A percentile compares a stretch with the other conserved stretches of the same genome.
Evolutionary conservation across 1,284 basidiomycete species (phyloP).

Genomic region (Earliella scabrosa): DNA sequence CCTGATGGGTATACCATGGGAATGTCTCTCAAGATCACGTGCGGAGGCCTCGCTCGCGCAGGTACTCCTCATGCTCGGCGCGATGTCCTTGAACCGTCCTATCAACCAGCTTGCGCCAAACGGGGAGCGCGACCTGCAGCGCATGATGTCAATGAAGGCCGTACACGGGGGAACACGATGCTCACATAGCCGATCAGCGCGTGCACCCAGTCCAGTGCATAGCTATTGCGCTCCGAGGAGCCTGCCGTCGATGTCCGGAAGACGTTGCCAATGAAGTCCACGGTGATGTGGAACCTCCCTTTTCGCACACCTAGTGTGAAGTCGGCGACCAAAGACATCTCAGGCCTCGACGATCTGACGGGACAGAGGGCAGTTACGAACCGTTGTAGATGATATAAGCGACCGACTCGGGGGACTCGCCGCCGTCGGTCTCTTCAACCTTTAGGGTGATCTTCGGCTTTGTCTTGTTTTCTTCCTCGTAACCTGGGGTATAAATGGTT

Average conservation of each 20-base stretch:
- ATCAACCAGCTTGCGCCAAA: constrained; percentile 57
- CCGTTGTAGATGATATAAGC: constrained; percentile 45
- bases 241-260: constrained; percentile 77
- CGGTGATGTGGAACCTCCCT: constrained; percentile 79
- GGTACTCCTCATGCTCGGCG: constrained; percentile 1
- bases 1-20: no score
- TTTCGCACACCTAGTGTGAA: constrained; percentile 75
- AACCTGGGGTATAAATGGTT: constrained; percentile 86
- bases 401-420: constrained; percentile 68
- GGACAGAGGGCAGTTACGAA: neutral
- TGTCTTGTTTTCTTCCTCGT: constrained; percentile 77
- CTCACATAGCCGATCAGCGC: constrained; percentile 50
- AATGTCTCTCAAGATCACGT: neutral
- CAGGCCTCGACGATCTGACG: no score
- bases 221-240: constrained; percentile 65
- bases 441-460: constrained; percentile 84
- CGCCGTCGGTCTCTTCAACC: constrained; percentile 82
- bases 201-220: constrained; percentile 57
- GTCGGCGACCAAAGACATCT: no score
- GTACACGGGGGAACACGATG: constrained; percentile 5
- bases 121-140: constrained; percentile 50
- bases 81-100: constrained; percentile 1
- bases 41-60: neutral
- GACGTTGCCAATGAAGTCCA: constrained; percentile 69
- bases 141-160: neutral